These are phyloP conservation scores for Penicillium oxalicum DNA, from an alignment of 2,329 filamentous ascomycete species.

Conservation along the genomic window DNA sequence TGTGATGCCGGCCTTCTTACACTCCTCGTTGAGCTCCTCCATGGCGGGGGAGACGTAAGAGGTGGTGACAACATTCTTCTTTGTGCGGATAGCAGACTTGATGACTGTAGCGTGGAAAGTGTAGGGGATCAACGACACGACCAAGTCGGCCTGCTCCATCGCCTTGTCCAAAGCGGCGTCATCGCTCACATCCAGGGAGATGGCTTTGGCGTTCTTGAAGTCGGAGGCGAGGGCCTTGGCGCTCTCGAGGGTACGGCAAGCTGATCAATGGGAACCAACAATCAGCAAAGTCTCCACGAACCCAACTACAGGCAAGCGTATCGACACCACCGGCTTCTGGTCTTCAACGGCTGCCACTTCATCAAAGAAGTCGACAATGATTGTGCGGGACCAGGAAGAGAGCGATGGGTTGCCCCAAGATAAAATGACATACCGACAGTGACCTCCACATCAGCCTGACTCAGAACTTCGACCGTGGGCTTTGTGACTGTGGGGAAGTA, in stretches of 20 bases:
- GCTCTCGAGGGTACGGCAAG: slow-evolving; percentile 72
- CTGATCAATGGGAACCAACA: slow-evolving; percentile 37
- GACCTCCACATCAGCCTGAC: slow-evolving; percentile 55
- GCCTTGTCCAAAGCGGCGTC: slow-evolving; percentile 70
- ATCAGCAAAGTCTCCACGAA: neutral
- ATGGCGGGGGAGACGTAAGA: slow-evolving; percentile 90
- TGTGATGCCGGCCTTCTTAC: slow-evolving; percentile 87
- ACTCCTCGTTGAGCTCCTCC: slow-evolving; percentile 75
- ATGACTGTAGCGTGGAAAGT: slow-evolving; percentile 83
- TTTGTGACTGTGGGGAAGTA: slow-evolving; percentile 45
- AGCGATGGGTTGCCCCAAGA: neutral
- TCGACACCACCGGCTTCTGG: no score
- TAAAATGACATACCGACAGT: slow-evolving; percentile 53
- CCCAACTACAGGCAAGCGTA: no score
- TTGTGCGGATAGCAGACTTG: slow-evolving; percentile 84
- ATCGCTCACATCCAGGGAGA: slow-evolving; percentile 79
- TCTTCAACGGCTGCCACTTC: neutral
- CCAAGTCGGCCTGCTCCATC: slow-evolving; percentile 71
- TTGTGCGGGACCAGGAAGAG: neutral
- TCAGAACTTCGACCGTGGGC: slow-evolving; percentile 60
- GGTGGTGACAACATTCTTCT: slow-evolving; percentile 95
- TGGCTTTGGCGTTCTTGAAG: slow-evolving; percentile 65
- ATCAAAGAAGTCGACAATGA: neutral
- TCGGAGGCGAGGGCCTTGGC: slow-evolving; percentile 69
- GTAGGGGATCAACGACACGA: slow-evolving; percentile 83